Evolutionary conservation across 2,329 filamentous ascomycete species (phyloP).

Genomic region (Pseudonectria foliicola): DNA sequence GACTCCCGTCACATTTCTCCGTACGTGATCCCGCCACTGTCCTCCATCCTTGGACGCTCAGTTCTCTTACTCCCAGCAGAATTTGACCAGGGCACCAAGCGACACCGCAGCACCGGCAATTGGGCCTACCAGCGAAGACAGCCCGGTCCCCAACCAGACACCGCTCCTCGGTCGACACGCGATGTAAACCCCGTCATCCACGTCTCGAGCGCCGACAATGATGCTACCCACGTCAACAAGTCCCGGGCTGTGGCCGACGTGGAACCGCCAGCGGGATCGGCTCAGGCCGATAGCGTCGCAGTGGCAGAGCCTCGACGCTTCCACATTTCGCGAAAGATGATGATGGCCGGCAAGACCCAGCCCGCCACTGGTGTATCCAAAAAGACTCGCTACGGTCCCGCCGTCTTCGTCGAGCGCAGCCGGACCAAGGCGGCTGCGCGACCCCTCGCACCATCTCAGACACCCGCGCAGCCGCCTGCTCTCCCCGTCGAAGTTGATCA

Average conservation of each 20-base stretch:
- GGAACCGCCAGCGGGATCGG: not conserved
- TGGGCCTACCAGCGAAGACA: conserved; percentile 52
- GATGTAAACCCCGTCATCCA: conserved; percentile 40
- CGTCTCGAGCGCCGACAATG: conserved; percentile 34
- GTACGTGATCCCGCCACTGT: conserved; percentile 30
- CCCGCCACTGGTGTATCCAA: conserved; percentile 31
- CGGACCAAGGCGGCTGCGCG: conserved; percentile 28
- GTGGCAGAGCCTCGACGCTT: conserved; percentile 42
- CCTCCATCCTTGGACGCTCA: conserved; percentile 2
- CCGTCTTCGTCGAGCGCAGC: conserved; percentile 50
- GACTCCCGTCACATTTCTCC: conserved; percentile 47
- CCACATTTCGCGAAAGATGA: conserved; percentile 45
- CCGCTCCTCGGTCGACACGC: conserved; percentile 10
- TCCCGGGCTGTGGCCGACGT: conserved; percentile 6
- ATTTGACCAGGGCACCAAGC: conserved; percentile 46
- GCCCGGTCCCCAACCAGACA: conserved; percentile 21
- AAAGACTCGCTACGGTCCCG: conserved; percentile 33
- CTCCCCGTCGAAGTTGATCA: conserved; percentile 1
- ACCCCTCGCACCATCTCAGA: conserved; percentile 7
- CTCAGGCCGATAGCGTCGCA: conserved; percentile 4
- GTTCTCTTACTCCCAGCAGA: conserved; percentile 30
- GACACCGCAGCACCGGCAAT: conserved; percentile 42
- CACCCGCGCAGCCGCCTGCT: conserved; percentile 2
- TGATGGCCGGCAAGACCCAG: conserved; percentile 23
- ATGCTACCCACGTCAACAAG: conserved; percentile 6